phyloP scores from a whole-genome alignment of 2,329 filamentous ascomycete species.

The Penicillium olsonii region DNA sequence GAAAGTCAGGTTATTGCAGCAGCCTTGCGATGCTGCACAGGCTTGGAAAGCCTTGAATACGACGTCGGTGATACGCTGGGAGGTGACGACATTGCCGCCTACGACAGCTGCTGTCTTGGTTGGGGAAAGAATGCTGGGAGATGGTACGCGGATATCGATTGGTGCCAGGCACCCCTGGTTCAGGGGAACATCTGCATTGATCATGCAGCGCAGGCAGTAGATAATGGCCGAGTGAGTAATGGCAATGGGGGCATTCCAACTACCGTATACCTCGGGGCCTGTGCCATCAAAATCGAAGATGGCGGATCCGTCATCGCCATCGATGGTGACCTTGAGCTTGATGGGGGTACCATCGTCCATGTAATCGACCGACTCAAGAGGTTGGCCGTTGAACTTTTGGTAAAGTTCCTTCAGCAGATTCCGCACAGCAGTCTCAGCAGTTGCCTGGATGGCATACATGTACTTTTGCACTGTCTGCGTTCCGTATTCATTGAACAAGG shows the following conservation, averaged over 20 bases:
- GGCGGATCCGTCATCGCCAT: slow-evolving; percentile 71
- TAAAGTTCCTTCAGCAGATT: slow-evolving; percentile 72
- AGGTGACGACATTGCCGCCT: slow-evolving; percentile 78
- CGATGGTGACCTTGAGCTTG: slow-evolving; percentile 71
- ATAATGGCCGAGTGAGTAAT: slow-evolving; percentile 84
- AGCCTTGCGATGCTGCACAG: slow-evolving; percentile 76
- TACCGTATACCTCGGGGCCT: slow-evolving; percentile 75
- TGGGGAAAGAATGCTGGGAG: slow-evolving; percentile 71
- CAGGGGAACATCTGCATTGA: slow-evolving; percentile 78
- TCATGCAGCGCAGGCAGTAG: slow-evolving; percentile 79
- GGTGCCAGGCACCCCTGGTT: slow-evolving; percentile 84
- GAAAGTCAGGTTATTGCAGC: slow-evolving; percentile 84
- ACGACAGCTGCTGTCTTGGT: slow-evolving; percentile 78
- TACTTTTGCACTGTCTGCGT: slow-evolving; percentile 78
- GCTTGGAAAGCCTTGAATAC: slow-evolving; percentile 78
- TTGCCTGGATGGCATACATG: slow-evolving; percentile 80
- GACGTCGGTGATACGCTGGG: slow-evolving; percentile 79
- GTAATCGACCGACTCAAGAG: slow-evolving; percentile 74
- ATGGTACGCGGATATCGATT: slow-evolving; percentile 69
- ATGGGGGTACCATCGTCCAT: slow-evolving; percentile 88
- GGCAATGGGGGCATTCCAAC: slow-evolving; percentile 78
- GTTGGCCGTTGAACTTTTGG: slow-evolving; percentile 66
- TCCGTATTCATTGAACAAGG: slow-evolving; percentile 75
- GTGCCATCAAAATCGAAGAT: slow-evolving; percentile 78
- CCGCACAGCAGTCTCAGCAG: slow-evolving; percentile 75